These are phyloP conservation scores for Metschnikowia similis DNA, from an alignment of 805 yeast genomes.

Conservation along the genomic window DNA sequence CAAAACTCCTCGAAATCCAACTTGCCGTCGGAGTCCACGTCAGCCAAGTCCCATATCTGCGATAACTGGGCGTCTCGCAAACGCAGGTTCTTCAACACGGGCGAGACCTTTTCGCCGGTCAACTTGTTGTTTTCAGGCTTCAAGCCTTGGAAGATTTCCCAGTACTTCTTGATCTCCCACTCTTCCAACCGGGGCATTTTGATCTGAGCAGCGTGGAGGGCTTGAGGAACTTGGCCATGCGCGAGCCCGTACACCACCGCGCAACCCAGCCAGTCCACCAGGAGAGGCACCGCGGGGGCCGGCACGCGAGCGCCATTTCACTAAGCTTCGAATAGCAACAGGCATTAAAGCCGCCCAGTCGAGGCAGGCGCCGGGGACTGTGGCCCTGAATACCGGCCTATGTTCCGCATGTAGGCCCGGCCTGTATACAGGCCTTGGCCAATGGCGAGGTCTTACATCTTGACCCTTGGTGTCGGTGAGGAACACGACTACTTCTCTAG, in stretches of 20 bases:
- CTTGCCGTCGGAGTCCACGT: slow-evolving; percentile 25
- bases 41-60: slow-evolving; percentile 76
- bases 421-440: no score
- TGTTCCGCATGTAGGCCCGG: no score
- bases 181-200: slow-evolving; percentile 72
- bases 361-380: no score
- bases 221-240: background rate
- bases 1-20: slow-evolving; percentile 97
- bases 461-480: no score
- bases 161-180: slow-evolving; percentile 94
- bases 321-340: no score
- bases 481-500: no score
- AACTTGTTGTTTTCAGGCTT: slow-evolving; percentile 76
- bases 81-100: slow-evolving; percentile 68
- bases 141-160: slow-evolving; percentile 94
- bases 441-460: no score
- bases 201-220: background rate
- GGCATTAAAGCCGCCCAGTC: no score
- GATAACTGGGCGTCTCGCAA: slow-evolving; percentile 61
- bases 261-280: no score
- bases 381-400: no score
- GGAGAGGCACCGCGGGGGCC: no score
- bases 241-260: slow-evolving; percentile 1
- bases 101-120: slow-evolving; percentile 78
- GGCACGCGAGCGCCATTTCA: no score